These are phyloP conservation scores for Chlamydomonas incerta DNA, from an alignment of 139 green algal species.

Conservation along the genomic window DNA sequence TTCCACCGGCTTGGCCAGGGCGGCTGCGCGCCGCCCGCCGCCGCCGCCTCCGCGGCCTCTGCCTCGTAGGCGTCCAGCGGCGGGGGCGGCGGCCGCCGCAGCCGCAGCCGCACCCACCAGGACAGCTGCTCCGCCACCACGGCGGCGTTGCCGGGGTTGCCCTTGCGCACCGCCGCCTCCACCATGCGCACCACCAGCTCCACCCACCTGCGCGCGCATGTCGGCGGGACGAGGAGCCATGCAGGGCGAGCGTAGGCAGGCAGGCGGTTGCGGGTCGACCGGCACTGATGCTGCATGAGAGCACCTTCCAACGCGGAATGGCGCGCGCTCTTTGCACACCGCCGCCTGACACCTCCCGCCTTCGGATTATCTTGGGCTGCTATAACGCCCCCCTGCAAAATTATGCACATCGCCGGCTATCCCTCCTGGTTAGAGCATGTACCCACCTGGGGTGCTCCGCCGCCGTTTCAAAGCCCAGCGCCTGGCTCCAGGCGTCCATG, in stretches of 20 bases:
- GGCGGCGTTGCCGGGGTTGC: conserved; percentile 31
- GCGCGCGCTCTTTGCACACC: background rate
- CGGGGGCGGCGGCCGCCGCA: conserved; percentile 27
- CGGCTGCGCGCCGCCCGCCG: background rate
- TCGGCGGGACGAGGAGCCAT: too few relatives aligned
- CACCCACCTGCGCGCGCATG: conserved; percentile 62
- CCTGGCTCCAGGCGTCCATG: conserved; percentile 50
- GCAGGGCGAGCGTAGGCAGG: too few relatives aligned
- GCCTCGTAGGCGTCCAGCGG: conserved; percentile 9
- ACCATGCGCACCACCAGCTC: conserved; percentile 58
- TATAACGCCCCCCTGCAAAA: too few relatives aligned
- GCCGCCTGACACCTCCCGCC: background rate
- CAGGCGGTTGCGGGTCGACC: too few relatives aligned
- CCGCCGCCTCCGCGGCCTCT: background rate
- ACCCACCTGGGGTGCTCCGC: conserved; percentile 47
- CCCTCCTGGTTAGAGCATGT: too few relatives aligned
- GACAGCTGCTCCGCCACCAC: conserved; percentile 44
- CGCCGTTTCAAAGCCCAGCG: conserved; percentile 46
- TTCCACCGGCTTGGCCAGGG: conserved; percentile 2
- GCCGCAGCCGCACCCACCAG: conserved; percentile 30
- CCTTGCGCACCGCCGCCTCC: conserved; percentile 52
- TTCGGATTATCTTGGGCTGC: too few relatives aligned
- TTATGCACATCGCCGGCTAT: too few relatives aligned
- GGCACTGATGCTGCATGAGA: too few relatives aligned
- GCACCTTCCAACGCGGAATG: too few relatives aligned